Evolutionary conservation across 2,329 filamentous ascomycete species (phyloP).

Genomic region (Macroventuria anomochaeta): DNA sequence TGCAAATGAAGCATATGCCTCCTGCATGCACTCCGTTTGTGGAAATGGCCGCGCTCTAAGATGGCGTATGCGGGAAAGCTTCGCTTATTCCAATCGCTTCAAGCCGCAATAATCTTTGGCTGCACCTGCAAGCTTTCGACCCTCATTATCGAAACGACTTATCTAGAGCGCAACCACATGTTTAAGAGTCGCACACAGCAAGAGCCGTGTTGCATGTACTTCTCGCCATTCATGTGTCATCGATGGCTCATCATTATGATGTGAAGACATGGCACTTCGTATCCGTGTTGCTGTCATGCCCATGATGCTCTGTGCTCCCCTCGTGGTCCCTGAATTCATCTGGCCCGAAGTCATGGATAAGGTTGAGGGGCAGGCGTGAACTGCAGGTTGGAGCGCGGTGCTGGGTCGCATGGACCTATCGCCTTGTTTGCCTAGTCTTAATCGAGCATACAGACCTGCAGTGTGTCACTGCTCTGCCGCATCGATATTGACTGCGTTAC

Average conservation of each 20-base stretch:
- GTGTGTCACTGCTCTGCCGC: slow-evolving; percentile 24
- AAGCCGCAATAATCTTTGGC: background rate
- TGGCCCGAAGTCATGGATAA: slow-evolving; percentile 46
- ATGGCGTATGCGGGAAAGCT: slow-evolving; percentile 4
- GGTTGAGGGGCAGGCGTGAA: slow-evolving; percentile 40
- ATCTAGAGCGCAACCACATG: background rate
- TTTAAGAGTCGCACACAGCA: background rate
- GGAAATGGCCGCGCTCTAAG: slow-evolving; percentile 9
- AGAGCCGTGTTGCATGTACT: background rate
- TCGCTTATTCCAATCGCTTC: slow-evolving; percentile 8
- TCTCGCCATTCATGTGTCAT: background rate
- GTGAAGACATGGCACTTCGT: slow-evolving; percentile 15
- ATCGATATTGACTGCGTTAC: slow-evolving; percentile 27
- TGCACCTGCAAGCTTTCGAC: slow-evolving; percentile 5
- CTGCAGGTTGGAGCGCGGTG: slow-evolving; percentile 29
- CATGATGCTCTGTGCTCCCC: slow-evolving; percentile 7
- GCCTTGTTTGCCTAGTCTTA: slow-evolving; percentile 20
- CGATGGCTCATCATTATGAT: background rate
- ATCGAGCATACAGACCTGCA: slow-evolving; percentile 23
- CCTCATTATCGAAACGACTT: background rate
- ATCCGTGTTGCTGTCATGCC: background rate
- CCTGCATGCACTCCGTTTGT: slow-evolving; percentile 14
- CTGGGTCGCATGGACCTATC: slow-evolving; percentile 18
- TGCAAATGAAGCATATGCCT: background rate
- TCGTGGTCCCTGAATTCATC: slow-evolving; percentile 40